These are phyloP conservation scores for Ogataea chonburiensis DNA, from an alignment of 805 yeast species.

Conservation along the genomic window DNA sequence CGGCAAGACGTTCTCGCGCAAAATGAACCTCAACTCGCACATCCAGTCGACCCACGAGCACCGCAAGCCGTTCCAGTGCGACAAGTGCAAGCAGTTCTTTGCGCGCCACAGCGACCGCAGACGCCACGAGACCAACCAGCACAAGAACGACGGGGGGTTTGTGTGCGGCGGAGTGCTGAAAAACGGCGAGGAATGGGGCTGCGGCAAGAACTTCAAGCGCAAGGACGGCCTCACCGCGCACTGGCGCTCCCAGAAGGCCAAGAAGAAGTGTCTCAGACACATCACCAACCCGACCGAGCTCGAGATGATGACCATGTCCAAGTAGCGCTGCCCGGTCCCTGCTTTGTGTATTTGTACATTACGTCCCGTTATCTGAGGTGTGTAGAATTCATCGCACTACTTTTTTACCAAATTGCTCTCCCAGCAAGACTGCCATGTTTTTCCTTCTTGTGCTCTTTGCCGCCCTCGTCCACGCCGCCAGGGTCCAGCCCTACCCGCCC, in stretches of 20 bases:
- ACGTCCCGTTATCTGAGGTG: conserved; percentile 5
- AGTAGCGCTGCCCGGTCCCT: background rate
- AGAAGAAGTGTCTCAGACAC: conserved; percentile 31
- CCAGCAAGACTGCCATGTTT: conserved; percentile 3
- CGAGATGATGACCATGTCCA: conserved; percentile 12
- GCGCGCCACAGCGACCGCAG: conserved; percentile 37
- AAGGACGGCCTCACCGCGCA: conserved; percentile 38
- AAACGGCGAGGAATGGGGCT: conserved; percentile 35
- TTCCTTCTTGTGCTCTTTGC: conserved; percentile 1
- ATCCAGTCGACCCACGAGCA: conserved; percentile 35
- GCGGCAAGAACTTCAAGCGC: conserved; percentile 36
- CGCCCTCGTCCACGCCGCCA: conserved; percentile 12
- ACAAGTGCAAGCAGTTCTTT: conserved; percentile 29
- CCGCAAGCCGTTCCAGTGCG: conserved; percentile 34
- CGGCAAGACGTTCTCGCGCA: conserved; percentile 33
- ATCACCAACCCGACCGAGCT: conserved; percentile 13
- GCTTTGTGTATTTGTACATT: conserved; percentile 14
- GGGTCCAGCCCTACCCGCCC: conserved; percentile 29
- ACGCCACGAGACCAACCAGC: conserved; percentile 37
- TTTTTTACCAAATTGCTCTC: too few species aligned
- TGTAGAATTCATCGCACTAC: too few species aligned
- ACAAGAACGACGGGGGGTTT: conserved; percentile 24
- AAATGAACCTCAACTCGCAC: conserved; percentile 36
- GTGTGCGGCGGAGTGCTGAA: conserved; percentile 32
- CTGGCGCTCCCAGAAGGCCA: conserved; percentile 37